These are phyloP conservation scores for Ceratocystis eucalypticola DNA, from an alignment of 2,329 filamentous ascomycete species.

Conservation along the genomic window DNA sequence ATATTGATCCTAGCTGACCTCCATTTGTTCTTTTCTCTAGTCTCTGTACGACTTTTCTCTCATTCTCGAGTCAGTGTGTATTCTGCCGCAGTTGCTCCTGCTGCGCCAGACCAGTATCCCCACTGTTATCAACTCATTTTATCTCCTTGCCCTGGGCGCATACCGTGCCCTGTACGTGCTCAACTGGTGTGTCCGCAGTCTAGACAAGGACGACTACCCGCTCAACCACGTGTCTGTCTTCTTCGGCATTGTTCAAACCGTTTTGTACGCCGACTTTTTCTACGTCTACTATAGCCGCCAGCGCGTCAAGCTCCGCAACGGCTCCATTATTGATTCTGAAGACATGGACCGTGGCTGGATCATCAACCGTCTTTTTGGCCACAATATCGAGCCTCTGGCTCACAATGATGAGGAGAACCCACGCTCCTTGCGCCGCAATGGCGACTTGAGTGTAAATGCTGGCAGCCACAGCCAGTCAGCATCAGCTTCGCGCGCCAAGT, in stretches of 20 bases:
- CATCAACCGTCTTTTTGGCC: slow-evolving; percentile 62
- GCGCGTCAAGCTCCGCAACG: slow-evolving; percentile 80
- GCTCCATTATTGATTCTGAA: slow-evolving; percentile 79
- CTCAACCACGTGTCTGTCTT: slow-evolving; percentile 64
- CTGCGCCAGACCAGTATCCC: slow-evolving; percentile 90
- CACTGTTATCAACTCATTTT: slow-evolving; percentile 94
- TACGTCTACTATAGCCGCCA: slow-evolving; percentile 95
- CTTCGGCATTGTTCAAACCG: slow-evolving; percentile 80
- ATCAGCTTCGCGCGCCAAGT: slow-evolving; percentile 34
- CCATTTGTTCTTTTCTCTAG: slow-evolving; percentile 32
- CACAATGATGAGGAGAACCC: slow-evolving; percentile 48
- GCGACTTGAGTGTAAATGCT: slow-evolving; percentile 19
- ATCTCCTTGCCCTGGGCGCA: slow-evolving; percentile 72
- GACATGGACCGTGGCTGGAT: slow-evolving; percentile 79
- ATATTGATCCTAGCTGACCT: neutral
- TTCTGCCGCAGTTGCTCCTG: slow-evolving; percentile 81
- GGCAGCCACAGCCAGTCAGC: neutral
- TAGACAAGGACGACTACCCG: slow-evolving; percentile 43
- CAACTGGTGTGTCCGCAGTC: slow-evolving; percentile 69
- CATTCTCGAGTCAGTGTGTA: slow-evolving; percentile 79
- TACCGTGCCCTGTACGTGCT: slow-evolving; percentile 83
- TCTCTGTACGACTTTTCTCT: slow-evolving; percentile 78
- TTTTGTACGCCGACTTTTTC: slow-evolving; percentile 83
- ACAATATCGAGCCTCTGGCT: slow-evolving; percentile 32
- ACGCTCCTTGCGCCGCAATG: slow-evolving; percentile 25